Percentiles rank a stretch among this genome's conserved stretches.
Conservation (phyloP, 441 rosid species). For the Pelargonium citronellum region DNA sequence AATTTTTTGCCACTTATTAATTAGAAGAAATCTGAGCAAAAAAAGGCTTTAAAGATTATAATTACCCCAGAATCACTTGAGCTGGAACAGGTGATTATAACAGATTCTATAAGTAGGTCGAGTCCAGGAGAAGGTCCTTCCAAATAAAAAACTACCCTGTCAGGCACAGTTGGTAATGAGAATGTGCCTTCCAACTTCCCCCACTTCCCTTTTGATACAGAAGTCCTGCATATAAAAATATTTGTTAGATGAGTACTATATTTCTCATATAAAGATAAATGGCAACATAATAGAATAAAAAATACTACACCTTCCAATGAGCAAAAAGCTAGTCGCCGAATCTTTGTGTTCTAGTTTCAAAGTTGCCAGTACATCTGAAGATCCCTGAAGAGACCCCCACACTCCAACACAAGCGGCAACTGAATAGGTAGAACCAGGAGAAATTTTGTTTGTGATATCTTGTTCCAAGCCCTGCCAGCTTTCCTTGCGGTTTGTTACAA, state of each 20-base stretch:
- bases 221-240: slow-evolving; percentile 39
- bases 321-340: slow-evolving; percentile 46
- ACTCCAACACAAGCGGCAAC: slow-evolving; percentile 70
- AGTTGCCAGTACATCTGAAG: slow-evolving; percentile 62
- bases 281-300: slow-evolving; percentile 9
- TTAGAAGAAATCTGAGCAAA: neutral
- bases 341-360: slow-evolving; percentile 47
- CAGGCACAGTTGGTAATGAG: slow-evolving; percentile 55
- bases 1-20: neutral
- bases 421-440: slow-evolving; percentile 45
- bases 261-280: slow-evolving; percentile 16
- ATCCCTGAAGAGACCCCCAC: slow-evolving; percentile 47
- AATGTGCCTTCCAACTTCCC: slow-evolving; percentile 67
- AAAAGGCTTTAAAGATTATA: slow-evolving; percentile 9
- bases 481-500: slow-evolving; percentile 60
- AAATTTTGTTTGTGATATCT: slow-evolving; percentile 63
- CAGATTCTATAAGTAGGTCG: slow-evolving; percentile 68
- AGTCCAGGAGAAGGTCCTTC: slow-evolving; percentile 90
- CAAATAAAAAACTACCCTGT: slow-evolving; percentile 58
- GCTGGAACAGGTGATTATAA: slow-evolving; percentile 40
- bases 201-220: slow-evolving; percentile 62
- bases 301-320: slow-evolving; percentile 70
- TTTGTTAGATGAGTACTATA: slow-evolving; percentile 2
- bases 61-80: slow-evolving; percentile 37
- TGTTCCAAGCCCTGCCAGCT: slow-evolving; percentile 94